Percentiles rank a stretch among this genome's conserved stretches.
Evolutionary conservation across 176 grass and related monocot species (phyloP).

Genomic region (Otatea glauca): DNA sequence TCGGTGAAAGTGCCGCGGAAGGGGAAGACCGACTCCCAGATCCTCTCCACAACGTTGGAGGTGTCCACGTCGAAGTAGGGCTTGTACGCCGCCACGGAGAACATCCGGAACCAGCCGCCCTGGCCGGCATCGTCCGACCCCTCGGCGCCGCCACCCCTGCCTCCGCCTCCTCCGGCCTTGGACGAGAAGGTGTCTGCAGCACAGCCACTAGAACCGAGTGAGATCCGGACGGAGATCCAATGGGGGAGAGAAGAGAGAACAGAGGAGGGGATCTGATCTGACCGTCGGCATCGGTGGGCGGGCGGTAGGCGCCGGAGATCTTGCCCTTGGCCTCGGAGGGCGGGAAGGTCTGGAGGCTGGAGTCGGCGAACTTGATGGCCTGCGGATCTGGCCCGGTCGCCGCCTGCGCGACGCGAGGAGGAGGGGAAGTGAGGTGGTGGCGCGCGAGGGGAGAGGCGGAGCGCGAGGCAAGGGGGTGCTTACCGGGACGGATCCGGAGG

Average conservation of each 20-base stretch:
- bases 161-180: conserved; percentile 52
- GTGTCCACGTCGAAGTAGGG: conserved; percentile 92
- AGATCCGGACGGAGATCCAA: conserved; percentile 41
- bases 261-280: conserved; percentile 43
- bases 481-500: conserved; percentile 93
- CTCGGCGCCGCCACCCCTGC: conserved; percentile 40
- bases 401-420: conserved; percentile 44
- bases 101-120: conserved; percentile 81
- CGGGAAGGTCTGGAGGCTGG: conserved; percentile 92
- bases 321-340: conserved; percentile 83
- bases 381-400: conserved; percentile 70
- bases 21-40: conserved; percentile 91
- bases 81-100: conserved; percentile 88
- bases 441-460: not conserved
- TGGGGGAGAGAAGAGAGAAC: not conserved
- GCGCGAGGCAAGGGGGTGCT: not conserved
- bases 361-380: conserved; percentile 80
- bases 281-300: conserved; percentile 94
- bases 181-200: conserved; percentile 81
- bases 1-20: conserved; percentile 93
- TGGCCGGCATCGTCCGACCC: conserved; percentile 63
- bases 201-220: conserved; percentile 8
- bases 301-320: conserved; percentile 86
- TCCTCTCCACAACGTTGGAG: conserved; percentile 87
- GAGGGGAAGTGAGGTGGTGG: conserved; percentile 17